A percentile compares a stretch with the other conserved stretches of the same genome.
Conservation (phyloP, 495 filamentous ascomycete genomes). For the Pyrenopolyporus hunteri region DNA sequence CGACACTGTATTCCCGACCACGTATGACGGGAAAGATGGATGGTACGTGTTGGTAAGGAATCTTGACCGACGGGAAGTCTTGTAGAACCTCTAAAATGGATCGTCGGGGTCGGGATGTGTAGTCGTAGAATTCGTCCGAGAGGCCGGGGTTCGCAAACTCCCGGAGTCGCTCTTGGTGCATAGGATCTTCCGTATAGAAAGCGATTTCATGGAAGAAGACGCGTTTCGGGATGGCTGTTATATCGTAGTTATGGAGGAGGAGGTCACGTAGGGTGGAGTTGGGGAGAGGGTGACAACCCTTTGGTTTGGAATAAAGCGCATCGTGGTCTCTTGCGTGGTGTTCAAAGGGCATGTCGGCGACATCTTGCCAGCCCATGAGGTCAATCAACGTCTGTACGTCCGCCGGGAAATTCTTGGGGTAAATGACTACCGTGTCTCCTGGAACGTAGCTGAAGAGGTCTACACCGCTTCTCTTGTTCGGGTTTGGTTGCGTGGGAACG, state of each 20-base stretch:
- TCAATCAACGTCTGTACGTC: slow-evolving; percentile 78
- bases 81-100: slow-evolving; percentile 90
- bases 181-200: slow-evolving; percentile 70
- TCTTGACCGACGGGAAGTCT: slow-evolving; percentile 83
- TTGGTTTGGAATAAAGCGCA: slow-evolving; percentile 32
- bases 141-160: slow-evolving; percentile 81
- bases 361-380: slow-evolving; percentile 73
- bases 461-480: slow-evolving; percentile 22
- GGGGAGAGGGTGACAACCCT: slow-evolving; percentile 43
- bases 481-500: slow-evolving; percentile 42
- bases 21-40: slow-evolving; percentile 77
- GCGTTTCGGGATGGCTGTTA: slow-evolving; percentile 86
- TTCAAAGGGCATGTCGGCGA: slow-evolving; percentile 66
- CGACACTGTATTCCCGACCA: slow-evolving; percentile 86
- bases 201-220: slow-evolving; percentile 79
- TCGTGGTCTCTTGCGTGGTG: slow-evolving; percentile 51
- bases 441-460: slow-evolving; percentile 57
- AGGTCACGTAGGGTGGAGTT: slow-evolving; percentile 74
- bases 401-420: slow-evolving; percentile 80
- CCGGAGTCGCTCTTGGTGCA: slow-evolving; percentile 78
- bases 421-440: slow-evolving; percentile 78
- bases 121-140: slow-evolving; percentile 92
- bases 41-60: slow-evolving; percentile 75
- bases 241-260: slow-evolving; percentile 80
- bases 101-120: slow-evolving; percentile 88